These are phyloP conservation scores for Lagenidium giganteum DNA, from an alignment of 352 stramenopile genomes.

Conservation along the genomic window DNA sequence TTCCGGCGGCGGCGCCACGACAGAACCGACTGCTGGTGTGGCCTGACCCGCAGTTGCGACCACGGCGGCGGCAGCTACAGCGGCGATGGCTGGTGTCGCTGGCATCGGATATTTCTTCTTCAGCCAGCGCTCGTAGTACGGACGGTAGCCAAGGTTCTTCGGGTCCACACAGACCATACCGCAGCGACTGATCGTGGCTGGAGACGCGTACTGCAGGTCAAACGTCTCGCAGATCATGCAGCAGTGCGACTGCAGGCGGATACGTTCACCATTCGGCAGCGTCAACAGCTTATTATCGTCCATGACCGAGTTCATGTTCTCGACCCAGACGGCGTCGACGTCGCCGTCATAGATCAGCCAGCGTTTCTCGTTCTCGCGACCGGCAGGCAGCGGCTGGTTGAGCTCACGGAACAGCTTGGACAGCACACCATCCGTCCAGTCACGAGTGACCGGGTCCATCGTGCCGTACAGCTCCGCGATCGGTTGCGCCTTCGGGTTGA, in stretches of 20 bases:
- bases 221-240: constrained; percentile 95
- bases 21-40: background rate
- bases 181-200: constrained; percentile 92
- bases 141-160: constrained; percentile 93
- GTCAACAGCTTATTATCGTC: constrained; percentile 96
- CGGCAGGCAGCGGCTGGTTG: constrained; percentile 88
- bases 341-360: constrained; percentile 97
- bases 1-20: constrained; percentile 33
- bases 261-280: constrained; percentile 94
- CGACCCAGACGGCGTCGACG: constrained; percentile 95
- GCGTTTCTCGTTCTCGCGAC: constrained; percentile 91
- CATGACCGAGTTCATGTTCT: constrained; percentile 98
- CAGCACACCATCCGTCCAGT: constrained; percentile 94
- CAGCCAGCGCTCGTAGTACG: constrained; percentile 95
- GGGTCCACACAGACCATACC: constrained; percentile 97
- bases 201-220: constrained; percentile 94
- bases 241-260: constrained; percentile 90
- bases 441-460: constrained; percentile 92
- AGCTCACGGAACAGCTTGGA: constrained; percentile 93
- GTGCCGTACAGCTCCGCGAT: constrained; percentile 93
- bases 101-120: constrained; percentile 80
- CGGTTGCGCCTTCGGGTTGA: constrained; percentile 94
- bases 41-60: background rate
- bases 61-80: background rate
- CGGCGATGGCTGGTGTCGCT: background rate